Evolutionary conservation across 1,284 basidiomycete genomes (phyloP).

Genomic region (Exsudoporus floridanus): DNA sequence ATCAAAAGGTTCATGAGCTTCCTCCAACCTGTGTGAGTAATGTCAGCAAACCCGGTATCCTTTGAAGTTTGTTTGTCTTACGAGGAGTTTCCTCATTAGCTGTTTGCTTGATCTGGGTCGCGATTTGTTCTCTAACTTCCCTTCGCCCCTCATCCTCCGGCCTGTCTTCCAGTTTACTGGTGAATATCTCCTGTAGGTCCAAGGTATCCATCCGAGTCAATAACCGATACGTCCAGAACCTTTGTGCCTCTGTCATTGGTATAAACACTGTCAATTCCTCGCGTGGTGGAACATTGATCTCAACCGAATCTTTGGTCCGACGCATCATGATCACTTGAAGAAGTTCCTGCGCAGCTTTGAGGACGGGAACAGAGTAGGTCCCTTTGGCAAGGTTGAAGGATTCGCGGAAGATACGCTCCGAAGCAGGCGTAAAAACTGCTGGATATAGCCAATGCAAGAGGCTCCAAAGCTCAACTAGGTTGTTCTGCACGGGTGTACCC

Average conservation of each 20-base stretch:
- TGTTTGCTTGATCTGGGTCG: conserved; percentile 37
- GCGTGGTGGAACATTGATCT: conserved; percentile 51
- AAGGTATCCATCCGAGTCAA: conserved; percentile 51
- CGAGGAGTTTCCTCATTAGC: conserved; percentile 33
- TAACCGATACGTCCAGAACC: conserved; percentile 61
- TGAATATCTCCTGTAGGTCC: conserved; percentile 50
- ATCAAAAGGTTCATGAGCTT: conserved; percentile 59
- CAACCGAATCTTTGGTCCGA: conserved; percentile 54
- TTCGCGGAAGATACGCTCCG: conserved; percentile 48
- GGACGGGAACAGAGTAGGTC: conserved; percentile 48
- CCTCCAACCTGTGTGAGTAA: conserved; percentile 43
- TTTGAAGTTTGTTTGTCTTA: conserved; percentile 21
- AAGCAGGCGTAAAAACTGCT: conserved; percentile 47
- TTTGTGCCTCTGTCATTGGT: conserved; percentile 56
- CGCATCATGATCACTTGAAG: conserved; percentile 57
- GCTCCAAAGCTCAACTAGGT: conserved; percentile 58
- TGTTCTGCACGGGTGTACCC: conserved; percentile 65
- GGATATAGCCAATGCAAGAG: conserved; percentile 59
- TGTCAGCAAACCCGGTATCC: background rate
- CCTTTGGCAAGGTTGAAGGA: conserved; percentile 54
- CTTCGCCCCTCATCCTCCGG: conserved; percentile 36
- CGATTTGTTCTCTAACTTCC: conserved; percentile 43
- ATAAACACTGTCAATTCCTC: conserved; percentile 58
- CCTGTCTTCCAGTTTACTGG: conserved; percentile 33
- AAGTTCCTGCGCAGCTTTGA: conserved; percentile 48